phyloP scores from a whole-genome alignment of 2,329 filamentous ascomycete genomes.

The Venturia asperata region DNA sequence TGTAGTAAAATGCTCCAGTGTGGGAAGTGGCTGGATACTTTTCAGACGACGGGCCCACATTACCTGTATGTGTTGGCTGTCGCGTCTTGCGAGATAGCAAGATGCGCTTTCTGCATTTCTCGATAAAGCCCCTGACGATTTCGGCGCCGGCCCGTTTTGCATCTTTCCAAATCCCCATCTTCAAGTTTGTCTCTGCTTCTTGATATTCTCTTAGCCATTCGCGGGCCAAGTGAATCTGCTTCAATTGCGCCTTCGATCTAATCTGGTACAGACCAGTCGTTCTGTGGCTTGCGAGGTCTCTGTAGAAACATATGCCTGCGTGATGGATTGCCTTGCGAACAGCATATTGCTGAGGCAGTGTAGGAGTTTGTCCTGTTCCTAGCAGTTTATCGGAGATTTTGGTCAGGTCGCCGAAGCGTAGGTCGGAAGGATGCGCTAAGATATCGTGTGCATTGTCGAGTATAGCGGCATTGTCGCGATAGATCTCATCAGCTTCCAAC shows the following conservation, averaged over 20 bases:
- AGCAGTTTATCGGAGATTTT: constrained; percentile 41
- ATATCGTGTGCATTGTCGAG: constrained; percentile 45
- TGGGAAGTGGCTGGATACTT: not conserved
- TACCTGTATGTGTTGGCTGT: not conserved
- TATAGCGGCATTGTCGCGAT: constrained; percentile 39
- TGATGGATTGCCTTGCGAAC: constrained; percentile 56
- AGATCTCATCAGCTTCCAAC: constrained; percentile 40
- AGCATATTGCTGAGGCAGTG: constrained; percentile 54
- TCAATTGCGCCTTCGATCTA: constrained; percentile 48
- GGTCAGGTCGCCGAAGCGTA: constrained; percentile 42
- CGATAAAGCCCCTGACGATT: constrained; percentile 15
- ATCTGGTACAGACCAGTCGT: constrained; percentile 56
- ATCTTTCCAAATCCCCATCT: not conserved
- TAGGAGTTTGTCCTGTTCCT: constrained; percentile 28
- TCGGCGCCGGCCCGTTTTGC: not conserved
- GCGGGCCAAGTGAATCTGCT: constrained; percentile 45
- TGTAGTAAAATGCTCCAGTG: constrained; percentile 15
- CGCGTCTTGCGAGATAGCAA: constrained; percentile 20
- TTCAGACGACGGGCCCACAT: constrained; percentile 11
- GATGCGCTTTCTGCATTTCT: constrained; percentile 19
- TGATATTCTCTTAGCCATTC: constrained; percentile 49
- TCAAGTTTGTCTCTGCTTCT: constrained; percentile 10
- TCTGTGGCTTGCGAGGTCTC: constrained; percentile 15
- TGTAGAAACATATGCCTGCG: constrained; percentile 9
- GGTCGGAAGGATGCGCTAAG: constrained; percentile 38